These are phyloP conservation scores for Arthroderma sp. DNA, from an alignment of 2,329 filamentous ascomycete genomes.

Conservation along the genomic window DNA sequence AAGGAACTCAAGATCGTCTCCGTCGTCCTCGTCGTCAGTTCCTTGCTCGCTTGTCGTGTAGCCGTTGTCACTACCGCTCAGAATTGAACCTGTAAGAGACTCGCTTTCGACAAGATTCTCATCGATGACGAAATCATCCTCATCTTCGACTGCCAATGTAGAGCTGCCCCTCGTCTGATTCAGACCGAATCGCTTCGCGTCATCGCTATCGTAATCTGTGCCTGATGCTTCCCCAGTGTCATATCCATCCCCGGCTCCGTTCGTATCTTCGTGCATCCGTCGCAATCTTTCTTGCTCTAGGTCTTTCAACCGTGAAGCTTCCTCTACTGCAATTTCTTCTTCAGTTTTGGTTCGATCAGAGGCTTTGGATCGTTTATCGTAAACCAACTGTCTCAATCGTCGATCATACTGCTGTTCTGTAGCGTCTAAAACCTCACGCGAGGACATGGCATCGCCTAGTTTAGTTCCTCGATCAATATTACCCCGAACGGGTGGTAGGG, in stretches of 20 bases:
- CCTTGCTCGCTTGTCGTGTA: slow-evolving; percentile 40
- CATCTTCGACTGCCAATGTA: slow-evolving; percentile 66
- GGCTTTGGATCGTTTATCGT: slow-evolving; percentile 73
- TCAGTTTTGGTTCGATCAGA: slow-evolving; percentile 82
- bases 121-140: slow-evolving; percentile 87
- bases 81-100: slow-evolving; percentile 40
- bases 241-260: slow-evolving; percentile 29
- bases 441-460: slow-evolving; percentile 31
- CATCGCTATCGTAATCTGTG: slow-evolving; percentile 35
- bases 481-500: slow-evolving; percentile 38
- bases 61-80: slow-evolving; percentile 24
- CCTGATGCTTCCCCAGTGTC: slow-evolving; percentile 26
- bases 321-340: slow-evolving; percentile 68
- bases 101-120: slow-evolving; percentile 76
- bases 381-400: slow-evolving; percentile 65
- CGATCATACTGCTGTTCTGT: slow-evolving; percentile 82
- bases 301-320: slow-evolving; percentile 61
- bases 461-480: slow-evolving; percentile 52
- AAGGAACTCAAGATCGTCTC: slow-evolving; percentile 56
- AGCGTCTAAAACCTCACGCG: slow-evolving; percentile 44
- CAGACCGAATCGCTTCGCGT: slow-evolving; percentile 50
- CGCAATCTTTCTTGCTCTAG: slow-evolving; percentile 70
- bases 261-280: slow-evolving; percentile 73
- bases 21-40: slow-evolving; percentile 41
- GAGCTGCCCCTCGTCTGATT: slow-evolving; percentile 36